Evolutionary conservation across 2,329 filamentous ascomycete species (phyloP).

Genomic region (Claviceps fusiformis): DNA sequence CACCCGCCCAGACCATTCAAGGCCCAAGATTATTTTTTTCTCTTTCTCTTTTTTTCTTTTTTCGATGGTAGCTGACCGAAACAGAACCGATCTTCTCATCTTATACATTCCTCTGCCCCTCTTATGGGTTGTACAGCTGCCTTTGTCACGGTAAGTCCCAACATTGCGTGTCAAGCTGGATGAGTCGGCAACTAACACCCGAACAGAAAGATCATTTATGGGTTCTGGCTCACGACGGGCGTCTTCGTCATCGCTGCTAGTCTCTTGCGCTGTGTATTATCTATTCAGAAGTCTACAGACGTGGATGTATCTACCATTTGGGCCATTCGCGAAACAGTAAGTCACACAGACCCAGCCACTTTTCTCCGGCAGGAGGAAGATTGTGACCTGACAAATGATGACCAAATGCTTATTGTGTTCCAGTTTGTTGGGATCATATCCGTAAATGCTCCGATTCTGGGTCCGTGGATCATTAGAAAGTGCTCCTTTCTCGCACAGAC

Average conservation of each 20-base stretch:
- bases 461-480: slow-evolving; percentile 13
- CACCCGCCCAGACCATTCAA: not conserved
- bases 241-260: slow-evolving; percentile 14
- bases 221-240: slow-evolving; percentile 12
- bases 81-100: slow-evolving; percentile 12
- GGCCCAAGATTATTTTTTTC: not conserved
- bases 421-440: slow-evolving; percentile 14
- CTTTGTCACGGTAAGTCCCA: slow-evolving; percentile 7
- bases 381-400: not conserved
- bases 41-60: not conserved
- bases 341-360: not conserved
- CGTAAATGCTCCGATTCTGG: slow-evolving; percentile 12
- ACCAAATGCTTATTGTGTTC: not conserved
- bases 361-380: no score
- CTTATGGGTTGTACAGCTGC: slow-evolving; percentile 12
- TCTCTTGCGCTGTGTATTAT: slow-evolving; percentile 12
- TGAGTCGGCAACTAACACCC: not conserved
- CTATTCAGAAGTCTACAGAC: slow-evolving; percentile 8
- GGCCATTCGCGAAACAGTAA: slow-evolving; percentile 14
- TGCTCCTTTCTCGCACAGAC: slow-evolving; percentile 6
- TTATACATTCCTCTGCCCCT: slow-evolving; percentile 12
- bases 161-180: not conserved
- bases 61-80: not conserved
- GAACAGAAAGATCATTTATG: slow-evolving; percentile 11
- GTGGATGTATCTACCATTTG: slow-evolving; percentile 14